phyloP scores from a whole-genome alignment of 202 grass and related monocot genomes.

The Zoysia matrella region DNA sequence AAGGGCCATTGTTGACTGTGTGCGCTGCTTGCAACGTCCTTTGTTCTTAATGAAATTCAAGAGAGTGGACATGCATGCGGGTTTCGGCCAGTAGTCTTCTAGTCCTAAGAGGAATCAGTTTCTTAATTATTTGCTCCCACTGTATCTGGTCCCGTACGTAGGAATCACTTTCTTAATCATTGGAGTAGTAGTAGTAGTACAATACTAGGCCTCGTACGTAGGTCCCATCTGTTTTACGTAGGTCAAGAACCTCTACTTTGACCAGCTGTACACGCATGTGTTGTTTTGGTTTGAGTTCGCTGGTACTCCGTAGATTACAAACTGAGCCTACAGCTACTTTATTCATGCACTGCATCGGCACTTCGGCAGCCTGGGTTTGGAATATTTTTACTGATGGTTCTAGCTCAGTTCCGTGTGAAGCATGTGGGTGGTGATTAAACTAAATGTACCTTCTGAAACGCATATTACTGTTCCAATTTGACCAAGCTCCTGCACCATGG shows the following conservation, averaged over 20 bases:
- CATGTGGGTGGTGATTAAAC: constrained; percentile 52
- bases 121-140: background rate
- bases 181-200: background rate
- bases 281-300: constrained; percentile 39
- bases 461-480: constrained; percentile 31
- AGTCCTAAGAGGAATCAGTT: background rate
- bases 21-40: background rate
- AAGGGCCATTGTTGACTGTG: too few species aligned
- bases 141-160: background rate
- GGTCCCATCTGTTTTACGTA: constrained; percentile 41
- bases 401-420: constrained; percentile 44
- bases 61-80: background rate
- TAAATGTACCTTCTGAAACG: constrained; percentile 35
- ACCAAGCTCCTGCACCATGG: constrained; percentile 29
- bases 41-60: constrained; percentile 13
- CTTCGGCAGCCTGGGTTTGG: constrained; percentile 8
- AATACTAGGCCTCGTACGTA: constrained; percentile 25
- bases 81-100: constrained; percentile 24
- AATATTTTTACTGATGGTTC: constrained; percentile 32
- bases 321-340: constrained; percentile 30
- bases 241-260: constrained; percentile 53
- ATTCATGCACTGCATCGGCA: constrained; percentile 20
- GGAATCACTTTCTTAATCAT: too few species aligned
- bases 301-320: background rate
- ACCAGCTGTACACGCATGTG: constrained; percentile 41